Evolutionary conservation across 208 protist species (phyloP).

Genomic region (Leishmania aethiopica): DNA sequence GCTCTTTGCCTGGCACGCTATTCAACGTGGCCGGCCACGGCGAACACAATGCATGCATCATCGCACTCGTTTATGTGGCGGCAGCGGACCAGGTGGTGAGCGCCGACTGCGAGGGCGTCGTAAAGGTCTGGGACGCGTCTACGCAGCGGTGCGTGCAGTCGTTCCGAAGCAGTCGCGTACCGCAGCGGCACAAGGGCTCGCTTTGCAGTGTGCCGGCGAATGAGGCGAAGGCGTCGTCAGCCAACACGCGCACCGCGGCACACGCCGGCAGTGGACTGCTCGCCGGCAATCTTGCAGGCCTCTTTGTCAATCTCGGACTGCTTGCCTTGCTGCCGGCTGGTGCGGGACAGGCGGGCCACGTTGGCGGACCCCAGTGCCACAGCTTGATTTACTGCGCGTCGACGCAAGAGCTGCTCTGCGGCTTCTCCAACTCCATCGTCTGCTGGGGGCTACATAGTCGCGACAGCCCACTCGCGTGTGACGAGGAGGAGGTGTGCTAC

Average conservation of each 20-base stretch:
- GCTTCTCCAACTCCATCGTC: constrained; percentile 55
- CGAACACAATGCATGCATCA: constrained; percentile 39
- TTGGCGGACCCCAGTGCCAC: constrained; percentile 23
- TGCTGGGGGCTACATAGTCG: constrained; percentile 39
- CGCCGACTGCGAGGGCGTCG: constrained; percentile 57
- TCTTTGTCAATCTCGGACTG: constrained; percentile 20
- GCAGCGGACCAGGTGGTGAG: constrained; percentile 73
- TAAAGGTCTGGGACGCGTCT: constrained; percentile 88
- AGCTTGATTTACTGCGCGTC: constrained; percentile 46
- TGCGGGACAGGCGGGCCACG: constrained; percentile 1
- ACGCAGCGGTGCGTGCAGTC: constrained; percentile 77
- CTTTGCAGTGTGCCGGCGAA: not conserved
- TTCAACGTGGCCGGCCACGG: constrained; percentile 39
- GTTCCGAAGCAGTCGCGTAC: constrained; percentile 29
- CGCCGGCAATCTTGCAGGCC: constrained; percentile 4
- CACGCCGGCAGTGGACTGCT: not conserved
- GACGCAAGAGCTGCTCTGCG: constrained; percentile 67
- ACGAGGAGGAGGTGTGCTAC: constrained; percentile 48
- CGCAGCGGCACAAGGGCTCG: not conserved
- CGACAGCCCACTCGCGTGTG: constrained; percentile 38
- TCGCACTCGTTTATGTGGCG: constrained; percentile 56
- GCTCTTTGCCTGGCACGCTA: constrained; percentile 33
- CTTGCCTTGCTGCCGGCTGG: constrained; percentile 27
- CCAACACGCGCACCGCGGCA: constrained; percentile 10
- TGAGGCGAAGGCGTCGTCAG: not conserved